Evolutionary conservation across 2,329 filamentous ascomycete genomes (phyloP).

Genomic region (Fusarium tuaranense): DNA sequence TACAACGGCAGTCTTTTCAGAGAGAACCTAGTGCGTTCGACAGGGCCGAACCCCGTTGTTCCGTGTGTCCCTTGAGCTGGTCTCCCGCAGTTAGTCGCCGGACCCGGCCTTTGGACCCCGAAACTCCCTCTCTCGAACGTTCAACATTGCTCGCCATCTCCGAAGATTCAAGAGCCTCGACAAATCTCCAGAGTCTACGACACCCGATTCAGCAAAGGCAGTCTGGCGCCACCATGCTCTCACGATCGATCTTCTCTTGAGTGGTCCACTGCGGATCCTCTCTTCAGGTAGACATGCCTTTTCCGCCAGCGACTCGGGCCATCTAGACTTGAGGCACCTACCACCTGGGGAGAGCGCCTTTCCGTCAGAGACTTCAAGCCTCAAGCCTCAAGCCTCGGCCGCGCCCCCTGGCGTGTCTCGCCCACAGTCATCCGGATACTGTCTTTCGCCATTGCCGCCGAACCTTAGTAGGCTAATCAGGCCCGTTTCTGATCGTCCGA

Average conservation of each 20-base stretch:
- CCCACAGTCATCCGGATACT: constrained; percentile 25
- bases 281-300: not conserved
- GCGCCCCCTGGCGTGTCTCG: constrained; percentile 12
- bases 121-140: not conserved
- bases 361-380: not conserved
- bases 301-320: not conserved
- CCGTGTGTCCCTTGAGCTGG: not conserved
- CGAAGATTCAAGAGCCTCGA: not conserved
- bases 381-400: not conserved
- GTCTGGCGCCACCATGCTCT: constrained; percentile 6
- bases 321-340: not conserved
- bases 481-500: constrained; percentile 2
- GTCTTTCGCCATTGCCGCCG: not conserved
- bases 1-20: not conserved
- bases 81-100: not conserved
- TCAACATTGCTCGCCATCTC: not conserved
- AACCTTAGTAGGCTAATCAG: constrained; percentile 6
- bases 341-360: not conserved
- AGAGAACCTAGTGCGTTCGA: not conserved
- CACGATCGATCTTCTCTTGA: not conserved
- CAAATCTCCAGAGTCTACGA: not conserved
- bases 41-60: not conserved
- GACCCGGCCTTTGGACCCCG: not conserved
- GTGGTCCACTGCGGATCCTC: not conserved
- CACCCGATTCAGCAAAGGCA: not conserved